Evolutionary conservation across 2,329 filamentous ascomycete genomes (phyloP), one percentile per base, ranked within the genome.

Genomic region (Exophiala phaeomuriformis): DNA sequence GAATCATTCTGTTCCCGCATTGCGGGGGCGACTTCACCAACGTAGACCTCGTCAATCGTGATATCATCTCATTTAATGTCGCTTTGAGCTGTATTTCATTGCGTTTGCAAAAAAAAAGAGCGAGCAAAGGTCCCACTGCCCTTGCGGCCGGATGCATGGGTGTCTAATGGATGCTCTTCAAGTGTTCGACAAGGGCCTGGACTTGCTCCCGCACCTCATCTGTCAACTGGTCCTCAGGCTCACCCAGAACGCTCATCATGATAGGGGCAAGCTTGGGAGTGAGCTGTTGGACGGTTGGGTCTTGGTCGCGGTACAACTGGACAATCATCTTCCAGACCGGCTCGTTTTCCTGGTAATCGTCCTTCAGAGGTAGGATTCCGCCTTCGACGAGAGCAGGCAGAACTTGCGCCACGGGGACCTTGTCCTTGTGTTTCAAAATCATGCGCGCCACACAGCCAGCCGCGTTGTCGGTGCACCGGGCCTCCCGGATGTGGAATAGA

Each of bases 331-430:
- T 81, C 74, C 86, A 98, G 56, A 97, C 84, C 5, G 93, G 90
- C 65, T 88, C 88, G 73, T 98, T 97, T 80, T 97, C 93, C 72
- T 96, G 90, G 64, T 82, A 97, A 70, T 97, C 93, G 68, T 95
- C 90, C 70, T 87, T 88, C 58, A 97, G 77, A 6, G 93, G 93
- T 36, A 97, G 80, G 30, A 90, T 79, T 40, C 53, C 58, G 32
- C 52, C 54, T 57, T 81, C 80, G 52, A 94, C 80, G 30, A 97
- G 74, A 1, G 82, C 83, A 29, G 91, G 90, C 1, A 98, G 80
- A 19, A 95, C 88, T 56, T 95, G 84, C 37, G 79, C 73, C 49
- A 95, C 79, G 12, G 91, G 90, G 6, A 94, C 84, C 62, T 81
- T 81, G 63, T 91, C 83, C n/a, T 87, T 85, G 71, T 95, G 85